Percentiles rank a stretch among this genome's conserved stretches.
These are phyloP conservation scores for Pecoramyces ruminantium DNA, from an alignment of 192 early-diverging fungal species.

Conservation along the genomic window DNA sequence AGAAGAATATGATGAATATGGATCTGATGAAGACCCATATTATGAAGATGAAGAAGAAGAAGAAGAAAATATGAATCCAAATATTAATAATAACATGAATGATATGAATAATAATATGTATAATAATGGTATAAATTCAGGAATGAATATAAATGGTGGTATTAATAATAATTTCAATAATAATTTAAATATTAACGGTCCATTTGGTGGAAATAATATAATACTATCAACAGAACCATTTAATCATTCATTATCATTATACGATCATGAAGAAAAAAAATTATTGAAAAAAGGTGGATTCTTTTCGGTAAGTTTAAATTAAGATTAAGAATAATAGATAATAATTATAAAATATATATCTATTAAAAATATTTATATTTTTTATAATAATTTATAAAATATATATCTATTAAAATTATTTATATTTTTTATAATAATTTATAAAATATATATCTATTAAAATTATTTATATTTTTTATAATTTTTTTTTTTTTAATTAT, in stretches of 20 bases:
- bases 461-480: no score
- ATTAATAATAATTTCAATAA: background rate
- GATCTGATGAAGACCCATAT: background rate
- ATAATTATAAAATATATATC: no score
- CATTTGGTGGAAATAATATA: background rate
- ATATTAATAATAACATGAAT: background rate
- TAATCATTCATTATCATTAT: background rate
- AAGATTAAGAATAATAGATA: no score
- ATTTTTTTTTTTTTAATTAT: no score
- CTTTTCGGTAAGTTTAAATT: background rate
- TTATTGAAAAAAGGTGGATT: background rate
- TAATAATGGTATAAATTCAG: background rate
- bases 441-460: no score
- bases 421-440: no score
- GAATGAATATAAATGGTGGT: background rate
- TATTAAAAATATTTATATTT: no score
- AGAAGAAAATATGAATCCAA: background rate
- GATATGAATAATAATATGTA: background rate
- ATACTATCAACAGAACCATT: background rate
- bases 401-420: no score
- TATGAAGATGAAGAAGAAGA: background rate
- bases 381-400: no score
- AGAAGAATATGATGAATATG: background rate
- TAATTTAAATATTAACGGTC: background rate
- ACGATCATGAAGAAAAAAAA: background rate